A percentile compares a stretch with the other conserved stretches of the same genome.
Evolutionary conservation across 176 grass and related monocot species (phyloP).

Genomic region (Canna indica): DNA sequence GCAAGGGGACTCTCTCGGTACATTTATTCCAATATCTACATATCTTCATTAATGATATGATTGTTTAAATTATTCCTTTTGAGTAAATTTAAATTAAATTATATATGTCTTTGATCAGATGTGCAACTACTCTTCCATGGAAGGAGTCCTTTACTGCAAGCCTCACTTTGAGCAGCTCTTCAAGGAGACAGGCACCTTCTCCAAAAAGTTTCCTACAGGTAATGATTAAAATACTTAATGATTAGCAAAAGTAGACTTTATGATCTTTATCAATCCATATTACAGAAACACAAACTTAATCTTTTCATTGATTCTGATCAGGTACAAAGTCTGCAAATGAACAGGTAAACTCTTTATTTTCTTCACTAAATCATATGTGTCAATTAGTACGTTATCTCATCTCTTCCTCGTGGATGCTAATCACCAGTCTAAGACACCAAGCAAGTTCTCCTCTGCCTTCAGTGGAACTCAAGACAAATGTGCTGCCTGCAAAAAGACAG

Average conservation of each 20-base stretch:
- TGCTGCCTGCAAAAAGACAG: slow-evolving; percentile 70
- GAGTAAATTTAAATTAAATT: no score
- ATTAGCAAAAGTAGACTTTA: no score
- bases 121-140: slow-evolving; percentile 95
- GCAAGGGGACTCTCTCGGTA: slow-evolving; percentile 70
- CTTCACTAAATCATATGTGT: no score
- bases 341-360: background rate
- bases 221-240: no score
- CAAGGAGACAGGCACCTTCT: slow-evolving; percentile 91
- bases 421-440: slow-evolving; percentile 58
- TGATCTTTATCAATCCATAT: no score
- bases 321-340: background rate
- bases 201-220: slow-evolving; percentile 57
- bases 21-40: background rate
- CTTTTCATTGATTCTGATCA: no score
- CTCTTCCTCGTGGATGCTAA: no score
- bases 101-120: slow-evolving; percentile 35
- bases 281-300: no score
- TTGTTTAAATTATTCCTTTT: no score
- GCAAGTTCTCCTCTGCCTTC: slow-evolving; percentile 71
- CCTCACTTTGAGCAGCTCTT: slow-evolving; percentile 98
- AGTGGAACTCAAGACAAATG: slow-evolving; percentile 87
- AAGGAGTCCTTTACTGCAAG: slow-evolving; percentile 93
- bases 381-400: no score
- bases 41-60: no score